These are phyloP conservation scores for Seminavis robusta DNA, from an alignment of 108 stramenopile species.

Conservation along the genomic window DNA sequence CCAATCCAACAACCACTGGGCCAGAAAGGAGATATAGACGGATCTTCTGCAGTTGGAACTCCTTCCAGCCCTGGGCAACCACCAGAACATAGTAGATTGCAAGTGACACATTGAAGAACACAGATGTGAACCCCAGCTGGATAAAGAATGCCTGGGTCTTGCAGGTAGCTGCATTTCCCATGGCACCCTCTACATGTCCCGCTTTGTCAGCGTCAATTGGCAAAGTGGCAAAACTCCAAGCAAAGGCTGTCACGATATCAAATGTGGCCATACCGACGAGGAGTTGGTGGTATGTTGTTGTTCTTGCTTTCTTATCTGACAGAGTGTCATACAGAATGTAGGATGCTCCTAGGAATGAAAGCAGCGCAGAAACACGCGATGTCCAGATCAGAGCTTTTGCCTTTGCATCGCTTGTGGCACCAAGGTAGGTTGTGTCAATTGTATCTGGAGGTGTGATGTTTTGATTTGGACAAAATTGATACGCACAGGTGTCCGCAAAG, in stretches of 20 bases:
- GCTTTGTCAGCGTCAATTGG: constrained; percentile 1
- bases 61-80: constrained; percentile 29
- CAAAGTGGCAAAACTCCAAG: constrained; percentile 5
- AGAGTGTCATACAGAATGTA: background rate
- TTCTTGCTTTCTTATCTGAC: background rate
- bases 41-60: constrained; percentile 3
- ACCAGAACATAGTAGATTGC: constrained; percentile 46
- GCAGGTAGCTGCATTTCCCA: constrained; percentile 39
- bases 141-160: constrained; percentile 57
- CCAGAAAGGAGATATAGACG: background rate
- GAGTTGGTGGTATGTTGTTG: background rate
- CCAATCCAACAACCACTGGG: background rate
- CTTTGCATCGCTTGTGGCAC: background rate
- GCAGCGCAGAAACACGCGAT: background rate
- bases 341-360: background rate
- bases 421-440: too few species aligned
- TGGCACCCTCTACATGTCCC: constrained; percentile 27
- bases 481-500: too few species aligned
- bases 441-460: too few species aligned
- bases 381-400: constrained; percentile 1
- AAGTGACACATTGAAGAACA: constrained; percentile 47
- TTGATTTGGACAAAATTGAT: too few species aligned
- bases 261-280: background rate
- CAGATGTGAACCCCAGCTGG: constrained; percentile 32
- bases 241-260: background rate